Evolutionary conservation across 2,329 filamentous ascomycete species (phyloP).

Genomic region (Aspergillus japonicus): DNA sequence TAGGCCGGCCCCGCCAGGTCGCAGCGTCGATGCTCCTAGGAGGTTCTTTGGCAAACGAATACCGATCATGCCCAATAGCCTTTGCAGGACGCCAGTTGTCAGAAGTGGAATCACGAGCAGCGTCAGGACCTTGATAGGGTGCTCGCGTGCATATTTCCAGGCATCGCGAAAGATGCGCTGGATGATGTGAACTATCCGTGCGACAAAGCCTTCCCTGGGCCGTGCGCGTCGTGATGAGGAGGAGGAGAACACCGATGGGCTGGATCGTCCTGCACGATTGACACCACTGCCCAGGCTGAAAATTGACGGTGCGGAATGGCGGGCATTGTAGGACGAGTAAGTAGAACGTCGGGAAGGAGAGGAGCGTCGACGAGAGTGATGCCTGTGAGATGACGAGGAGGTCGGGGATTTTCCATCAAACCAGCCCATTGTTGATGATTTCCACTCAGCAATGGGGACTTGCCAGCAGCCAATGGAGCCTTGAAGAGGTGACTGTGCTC

Average conservation of each 20-base stretch:
- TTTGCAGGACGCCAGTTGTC: slow-evolving; percentile 76
- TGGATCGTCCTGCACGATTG: slow-evolving; percentile 33
- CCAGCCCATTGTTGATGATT: slow-evolving; percentile 45
- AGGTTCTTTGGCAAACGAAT: slow-evolving; percentile 68
- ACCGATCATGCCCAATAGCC: slow-evolving; percentile 75
- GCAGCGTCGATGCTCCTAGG: slow-evolving; percentile 28
- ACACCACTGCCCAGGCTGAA: slow-evolving; percentile 44
- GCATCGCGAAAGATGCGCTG: slow-evolving; percentile 78
- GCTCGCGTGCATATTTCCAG: slow-evolving; percentile 73
- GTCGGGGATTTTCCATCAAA: slow-evolving; percentile 43
- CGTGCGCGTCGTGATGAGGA: slow-evolving; percentile 74
- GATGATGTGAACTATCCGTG: slow-evolving; percentile 70
- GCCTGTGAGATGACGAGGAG: slow-evolving; percentile 29
- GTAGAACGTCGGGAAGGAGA: slow-evolving; percentile 38
- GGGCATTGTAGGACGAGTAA: slow-evolving; percentile 39
- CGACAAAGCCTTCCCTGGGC: slow-evolving; percentile 75
- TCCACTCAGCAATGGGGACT: background rate
- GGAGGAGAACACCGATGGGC: slow-evolving; percentile 54
- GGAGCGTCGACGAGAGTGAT: slow-evolving; percentile 37
- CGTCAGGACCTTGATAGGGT: slow-evolving; percentile 85
- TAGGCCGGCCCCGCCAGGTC: slow-evolving; percentile 27
- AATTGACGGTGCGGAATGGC: slow-evolving; percentile 46
- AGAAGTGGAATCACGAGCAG: slow-evolving; percentile 84
- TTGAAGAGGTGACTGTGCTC: background rate
- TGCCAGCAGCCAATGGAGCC: background rate